A percentile compares a stretch with the other conserved stretches of the same genome.
Evolutionary conservation across 2,329 filamentous ascomycete species (phyloP).

Genomic region (Metarhizium robertsii): DNA sequence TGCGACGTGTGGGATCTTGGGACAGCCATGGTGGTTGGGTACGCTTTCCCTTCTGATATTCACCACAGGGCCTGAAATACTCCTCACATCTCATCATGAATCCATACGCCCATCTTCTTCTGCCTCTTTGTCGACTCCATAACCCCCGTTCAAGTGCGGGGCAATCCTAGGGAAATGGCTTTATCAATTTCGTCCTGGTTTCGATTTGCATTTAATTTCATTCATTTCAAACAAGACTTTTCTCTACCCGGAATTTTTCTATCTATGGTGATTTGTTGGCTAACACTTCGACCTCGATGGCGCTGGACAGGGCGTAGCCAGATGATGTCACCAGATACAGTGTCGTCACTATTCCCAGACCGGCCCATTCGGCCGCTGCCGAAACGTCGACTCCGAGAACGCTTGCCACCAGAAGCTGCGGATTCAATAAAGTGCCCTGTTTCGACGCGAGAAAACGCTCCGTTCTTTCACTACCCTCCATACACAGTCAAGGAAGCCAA

Average conservation of each 20-base stretch:
- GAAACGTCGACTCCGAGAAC: slow-evolving; percentile 77
- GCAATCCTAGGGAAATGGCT: slow-evolving; percentile 3
- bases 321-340: slow-evolving; percentile 62
- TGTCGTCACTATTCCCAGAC: slow-evolving; percentile 75
- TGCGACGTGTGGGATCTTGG: slow-evolving; percentile 9
- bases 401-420: slow-evolving; percentile 76
- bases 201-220: slow-evolving; percentile 1
- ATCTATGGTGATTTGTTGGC: slow-evolving; percentile 15
- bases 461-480: slow-evolving; percentile 58
- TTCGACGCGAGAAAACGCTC: slow-evolving; percentile 58
- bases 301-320: slow-evolving; percentile 31
- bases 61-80: not conserved
- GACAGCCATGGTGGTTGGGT: slow-evolving; percentile 27
- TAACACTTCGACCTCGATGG: slow-evolving; percentile 15
- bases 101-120: not conserved
- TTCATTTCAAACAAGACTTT: slow-evolving; percentile 5
- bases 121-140: not conserved
- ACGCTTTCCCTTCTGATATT: slow-evolving; percentile 19
- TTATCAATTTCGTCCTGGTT: slow-evolving; percentile 1
- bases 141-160: slow-evolving; percentile 3
- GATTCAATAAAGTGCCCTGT: slow-evolving; percentile 76
- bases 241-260: slow-evolving; percentile 8
- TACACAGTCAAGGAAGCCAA: slow-evolving; percentile 47
- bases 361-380: slow-evolving; percentile 89
- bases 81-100: not conserved